phyloP scores from a whole-genome alignment of 2,329 filamentous ascomycete species.

The Ophiostoma fasciatum region DNA sequence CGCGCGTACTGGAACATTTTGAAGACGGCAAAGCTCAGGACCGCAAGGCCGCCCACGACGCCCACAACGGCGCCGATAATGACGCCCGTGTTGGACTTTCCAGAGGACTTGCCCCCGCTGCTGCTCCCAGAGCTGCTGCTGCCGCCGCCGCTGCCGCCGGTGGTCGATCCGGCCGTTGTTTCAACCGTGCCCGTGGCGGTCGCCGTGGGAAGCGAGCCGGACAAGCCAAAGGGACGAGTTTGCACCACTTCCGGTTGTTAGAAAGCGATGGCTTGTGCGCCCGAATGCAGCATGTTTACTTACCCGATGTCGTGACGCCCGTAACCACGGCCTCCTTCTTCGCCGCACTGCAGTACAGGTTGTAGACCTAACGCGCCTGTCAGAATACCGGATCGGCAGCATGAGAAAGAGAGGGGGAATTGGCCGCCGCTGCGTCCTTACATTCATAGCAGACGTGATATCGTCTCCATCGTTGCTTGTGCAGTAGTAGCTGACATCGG shows the following conservation, averaged over 20 bases:
- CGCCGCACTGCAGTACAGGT: background rate
- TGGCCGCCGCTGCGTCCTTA: constrained; percentile 9
- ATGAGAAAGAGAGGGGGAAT: too few relatives aligned
- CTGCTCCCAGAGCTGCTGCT: background rate
- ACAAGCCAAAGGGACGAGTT: background rate
- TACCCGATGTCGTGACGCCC: background rate
- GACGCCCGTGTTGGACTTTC: background rate
- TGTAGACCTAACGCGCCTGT: too few relatives aligned
- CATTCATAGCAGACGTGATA: constrained; percentile 28
- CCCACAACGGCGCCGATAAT: background rate
- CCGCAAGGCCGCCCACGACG: background rate
- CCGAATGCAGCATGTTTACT: background rate
- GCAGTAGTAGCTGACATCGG: too few relatives aligned
- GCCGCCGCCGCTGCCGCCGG: too few relatives aligned
- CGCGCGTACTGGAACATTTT: background rate
- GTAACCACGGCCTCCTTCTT: background rate
- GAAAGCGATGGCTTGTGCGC: background rate
- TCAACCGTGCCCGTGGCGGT: background rate
- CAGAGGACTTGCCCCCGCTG: too few relatives aligned
- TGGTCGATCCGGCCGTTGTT: background rate
- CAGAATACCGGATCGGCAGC: too few relatives aligned
- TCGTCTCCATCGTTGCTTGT: too few relatives aligned
- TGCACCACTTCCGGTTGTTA: background rate
- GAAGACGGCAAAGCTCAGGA: background rate
- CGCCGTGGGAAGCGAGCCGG: background rate